Percentiles rank a stretch among this genome's conserved stretches.
Evolutionary conservation across 345 rosid genomes (phyloP).

Genomic region (Lepidium aucheri): DNA sequence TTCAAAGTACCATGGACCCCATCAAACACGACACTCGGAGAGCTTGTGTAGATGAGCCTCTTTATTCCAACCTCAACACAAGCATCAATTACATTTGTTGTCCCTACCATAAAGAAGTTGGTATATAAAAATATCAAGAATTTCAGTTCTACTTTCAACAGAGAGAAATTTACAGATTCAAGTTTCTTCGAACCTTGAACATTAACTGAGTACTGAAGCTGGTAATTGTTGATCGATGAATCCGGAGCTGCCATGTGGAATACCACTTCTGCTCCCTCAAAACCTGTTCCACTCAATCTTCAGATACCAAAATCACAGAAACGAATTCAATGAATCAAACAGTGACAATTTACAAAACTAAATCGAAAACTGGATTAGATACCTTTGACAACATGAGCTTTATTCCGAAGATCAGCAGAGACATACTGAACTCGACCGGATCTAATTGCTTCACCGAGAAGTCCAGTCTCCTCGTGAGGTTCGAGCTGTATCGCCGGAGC

Average conservation of each 20-base stretch:
- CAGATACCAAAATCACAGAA: background rate
- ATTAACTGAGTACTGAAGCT: slow-evolving; percentile 87
- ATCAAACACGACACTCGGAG: slow-evolving; percentile 90
- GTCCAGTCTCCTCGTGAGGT: slow-evolving; percentile 51
- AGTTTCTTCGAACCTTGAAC: slow-evolving; percentile 51
- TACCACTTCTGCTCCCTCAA: slow-evolving; percentile 71
- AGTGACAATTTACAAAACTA: too few relatives aligned
- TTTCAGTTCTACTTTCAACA: background rate
- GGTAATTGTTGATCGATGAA: slow-evolving; percentile 67
- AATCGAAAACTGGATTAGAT: background rate
- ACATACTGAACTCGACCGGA: slow-evolving; percentile 62
- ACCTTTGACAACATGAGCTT: slow-evolving; percentile 73
- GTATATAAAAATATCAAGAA: background rate
- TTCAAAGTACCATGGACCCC: slow-evolving; percentile 57
- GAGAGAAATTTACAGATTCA: background rate
- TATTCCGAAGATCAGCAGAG: slow-evolving; percentile 67
- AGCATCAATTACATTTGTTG: slow-evolving; percentile 77
- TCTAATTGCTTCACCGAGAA: slow-evolving; percentile 55
- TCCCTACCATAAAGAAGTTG: slow-evolving; percentile 32
- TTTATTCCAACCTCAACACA: slow-evolving; percentile 65
- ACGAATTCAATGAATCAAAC: background rate
- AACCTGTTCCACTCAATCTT: slow-evolving; percentile 32
- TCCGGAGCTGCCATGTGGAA: slow-evolving; percentile 98
- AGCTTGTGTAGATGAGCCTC: slow-evolving; percentile 91
- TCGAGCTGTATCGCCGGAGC: slow-evolving; percentile 44